A percentile compares a stretch with the other conserved stretches of the same genome.
Conservation (phyloP, 441 rosid species). For the Daphne laureola region DNA sequence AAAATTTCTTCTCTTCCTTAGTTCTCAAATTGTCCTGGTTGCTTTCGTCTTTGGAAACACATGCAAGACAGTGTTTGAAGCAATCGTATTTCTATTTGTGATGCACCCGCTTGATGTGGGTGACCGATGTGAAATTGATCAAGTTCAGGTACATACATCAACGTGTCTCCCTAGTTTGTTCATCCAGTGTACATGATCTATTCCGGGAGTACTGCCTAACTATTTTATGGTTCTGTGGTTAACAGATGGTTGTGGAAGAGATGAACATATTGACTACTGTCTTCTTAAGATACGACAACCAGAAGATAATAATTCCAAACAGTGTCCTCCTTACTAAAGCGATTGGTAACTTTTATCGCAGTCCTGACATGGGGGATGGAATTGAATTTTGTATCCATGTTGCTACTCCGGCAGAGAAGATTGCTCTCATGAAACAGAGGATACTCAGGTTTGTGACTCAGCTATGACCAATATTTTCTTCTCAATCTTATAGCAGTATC, state of each 20-base stretch:
- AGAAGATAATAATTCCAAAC: slow-evolving; percentile 50
- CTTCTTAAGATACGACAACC: slow-evolving; percentile 63
- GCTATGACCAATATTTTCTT: not conserved
- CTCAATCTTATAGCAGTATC: not conserved
- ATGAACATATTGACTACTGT: slow-evolving; percentile 66
- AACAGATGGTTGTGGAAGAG: slow-evolving; percentile 66
- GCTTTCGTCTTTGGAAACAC: slow-evolving; percentile 27
- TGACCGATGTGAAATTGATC: slow-evolving; percentile 27
- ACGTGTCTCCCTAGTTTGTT: no score
- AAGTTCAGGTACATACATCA: slow-evolving; percentile 20
- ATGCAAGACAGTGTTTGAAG: slow-evolving; percentile 26
- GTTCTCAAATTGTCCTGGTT: slow-evolving; percentile 27
- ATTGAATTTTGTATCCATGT: slow-evolving; percentile 58
- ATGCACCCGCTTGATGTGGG: slow-evolving; percentile 34
- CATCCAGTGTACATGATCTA: no score
- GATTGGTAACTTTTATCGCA: slow-evolving; percentile 55
- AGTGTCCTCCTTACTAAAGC: slow-evolving; percentile 53
- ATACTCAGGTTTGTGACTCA: slow-evolving; percentile 34
- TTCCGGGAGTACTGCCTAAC: no score
- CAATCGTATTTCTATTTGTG: slow-evolving; percentile 28
- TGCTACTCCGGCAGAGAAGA: slow-evolving; percentile 58
- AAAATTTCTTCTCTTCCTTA: slow-evolving; percentile 22
- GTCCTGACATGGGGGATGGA: slow-evolving; percentile 69
- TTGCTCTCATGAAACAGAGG: slow-evolving; percentile 44
- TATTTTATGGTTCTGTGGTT: no score